Base-by-base conservation (phyloP, 306 rosid genomes). In the Vigna reflexopilosa region DNA sequence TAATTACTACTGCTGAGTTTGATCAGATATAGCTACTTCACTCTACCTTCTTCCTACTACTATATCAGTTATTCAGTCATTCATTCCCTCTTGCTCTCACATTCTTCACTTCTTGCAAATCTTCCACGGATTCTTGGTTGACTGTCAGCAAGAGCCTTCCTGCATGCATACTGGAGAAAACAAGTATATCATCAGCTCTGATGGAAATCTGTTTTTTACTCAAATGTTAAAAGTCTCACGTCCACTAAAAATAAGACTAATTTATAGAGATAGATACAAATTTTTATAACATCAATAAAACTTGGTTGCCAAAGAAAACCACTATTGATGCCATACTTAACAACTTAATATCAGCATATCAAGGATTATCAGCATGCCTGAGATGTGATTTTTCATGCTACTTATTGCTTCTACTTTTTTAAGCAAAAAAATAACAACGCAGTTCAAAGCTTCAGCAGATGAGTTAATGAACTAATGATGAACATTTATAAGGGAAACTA, bases 51-150 rank as follows among this genome's bases (percentile, higher is more conserved):
- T 75, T 64, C 64, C 50, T 28, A 32, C 68, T 81, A 20, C 68
- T 81, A 20, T 74, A 71, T 52, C 26, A 51, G 72, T 82, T 71
- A 16, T 68, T 1, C 68, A 80, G 67, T 80, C 62, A 86, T 80
- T 81, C 66, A 86, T 83, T 81, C 83, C 91, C 93, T 88, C 88
- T 89, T 91, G 32, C 36, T 70, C 28, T 86, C 89, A 49, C 68
- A 77, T 77, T 96, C 97, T 71, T 91, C 99, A 5, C 92, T 90
- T 82, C 82, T 96, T 2, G 99, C 99, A 86, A 96, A 96, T 90
- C 99, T 88, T 87, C 99, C 99, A 0, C 99, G 97, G 81, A 96
- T 87, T 88, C 99, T 87, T 14, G 98, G 99, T 70, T 96, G 99
- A 80, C 92, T 96, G 85, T 96, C 99, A 12, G 99, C 99, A 56